Evolutionary conservation across 2,329 filamentous ascomycete genomes (phyloP).

Genomic region (Cordyceps pruinosa): DNA sequence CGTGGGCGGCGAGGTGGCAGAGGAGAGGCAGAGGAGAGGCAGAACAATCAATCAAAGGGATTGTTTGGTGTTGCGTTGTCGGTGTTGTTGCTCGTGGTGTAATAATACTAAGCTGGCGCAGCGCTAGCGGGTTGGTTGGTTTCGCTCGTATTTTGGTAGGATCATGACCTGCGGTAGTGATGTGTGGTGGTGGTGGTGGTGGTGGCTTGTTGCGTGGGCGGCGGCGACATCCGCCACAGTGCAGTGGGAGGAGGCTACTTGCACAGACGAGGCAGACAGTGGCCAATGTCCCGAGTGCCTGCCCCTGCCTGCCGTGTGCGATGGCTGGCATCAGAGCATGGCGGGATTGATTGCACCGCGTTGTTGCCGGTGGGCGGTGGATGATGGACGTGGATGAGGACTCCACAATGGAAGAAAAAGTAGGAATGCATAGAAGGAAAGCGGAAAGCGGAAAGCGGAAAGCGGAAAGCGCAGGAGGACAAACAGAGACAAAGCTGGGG

Average conservation of each 20-base stretch:
- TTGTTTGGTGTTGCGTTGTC: not conserved
- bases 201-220: not conserved
- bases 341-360: too few species aligned
- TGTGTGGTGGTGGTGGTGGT: not conserved
- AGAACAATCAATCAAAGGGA: not conserved
- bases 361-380: too few species aligned
- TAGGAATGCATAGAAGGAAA: not conserved
- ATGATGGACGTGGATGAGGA: too few species aligned
- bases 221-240: not conserved
- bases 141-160: conserved; percentile 7
- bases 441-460: not conserved
- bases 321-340: not conserved
- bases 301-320: not conserved
- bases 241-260: too few species aligned
- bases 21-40: not conserved
- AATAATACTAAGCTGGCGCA: conserved; percentile 2
- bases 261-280: too few species aligned
- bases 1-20: not conserved
- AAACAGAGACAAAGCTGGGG: conserved; percentile 15
- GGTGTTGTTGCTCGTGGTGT: not conserved
- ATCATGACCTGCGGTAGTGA: conserved; percentile 3
- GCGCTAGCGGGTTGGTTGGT: conserved; percentile 14
- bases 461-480: not conserved
- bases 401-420: not conserved
- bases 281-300: conserved; percentile 1